Percentiles rank a stretch among this genome's conserved stretches.
phyloP scores from a whole-genome alignment of 495 filamentous ascomycete genomes.

The Aspergillus taichungensis region DNA sequence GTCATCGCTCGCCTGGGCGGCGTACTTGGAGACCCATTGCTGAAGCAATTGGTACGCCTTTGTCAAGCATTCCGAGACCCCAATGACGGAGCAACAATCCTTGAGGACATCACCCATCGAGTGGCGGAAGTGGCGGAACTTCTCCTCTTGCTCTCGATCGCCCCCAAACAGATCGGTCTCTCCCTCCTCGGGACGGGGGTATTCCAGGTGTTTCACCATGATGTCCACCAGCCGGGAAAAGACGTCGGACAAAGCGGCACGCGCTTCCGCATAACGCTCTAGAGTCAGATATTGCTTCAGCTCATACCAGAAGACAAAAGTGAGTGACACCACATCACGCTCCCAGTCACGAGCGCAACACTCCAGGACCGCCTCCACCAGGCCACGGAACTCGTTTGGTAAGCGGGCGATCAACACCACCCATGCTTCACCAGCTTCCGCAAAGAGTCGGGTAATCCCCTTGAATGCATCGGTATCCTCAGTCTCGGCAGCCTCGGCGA shows the following conservation, averaged over 20 bases:
- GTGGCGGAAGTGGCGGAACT: slow-evolving; percentile 93
- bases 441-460: slow-evolving; percentile 78
- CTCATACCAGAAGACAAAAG: slow-evolving; percentile 97
- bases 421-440: slow-evolving; percentile 93
- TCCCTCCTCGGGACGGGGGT: slow-evolving; percentile 67
- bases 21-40: slow-evolving; percentile 77
- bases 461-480: slow-evolving; percentile 86
- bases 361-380: slow-evolving; percentile 86
- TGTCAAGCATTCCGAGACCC: slow-evolving; percentile 76
- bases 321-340: slow-evolving; percentile 79
- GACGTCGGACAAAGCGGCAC: slow-evolving; percentile 63
- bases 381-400: slow-evolving; percentile 67
- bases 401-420: slow-evolving; percentile 79
- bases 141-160: slow-evolving; percentile 92
- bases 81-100: slow-evolving; percentile 93
- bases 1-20: slow-evolving; percentile 57
- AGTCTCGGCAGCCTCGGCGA: slow-evolving; percentile 60
- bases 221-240: slow-evolving; percentile 86
- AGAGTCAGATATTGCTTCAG: slow-evolving; percentile 91
- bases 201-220: slow-evolving; percentile 87
- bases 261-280: slow-evolving; percentile 77
- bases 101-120: slow-evolving; percentile 97
- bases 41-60: slow-evolving; percentile 82
- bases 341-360: slow-evolving; percentile 82
- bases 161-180: slow-evolving; percentile 87